phyloP scores from a whole-genome alignment of 306 rosid genomes.

The Cucurbita ficifolia region DNA sequence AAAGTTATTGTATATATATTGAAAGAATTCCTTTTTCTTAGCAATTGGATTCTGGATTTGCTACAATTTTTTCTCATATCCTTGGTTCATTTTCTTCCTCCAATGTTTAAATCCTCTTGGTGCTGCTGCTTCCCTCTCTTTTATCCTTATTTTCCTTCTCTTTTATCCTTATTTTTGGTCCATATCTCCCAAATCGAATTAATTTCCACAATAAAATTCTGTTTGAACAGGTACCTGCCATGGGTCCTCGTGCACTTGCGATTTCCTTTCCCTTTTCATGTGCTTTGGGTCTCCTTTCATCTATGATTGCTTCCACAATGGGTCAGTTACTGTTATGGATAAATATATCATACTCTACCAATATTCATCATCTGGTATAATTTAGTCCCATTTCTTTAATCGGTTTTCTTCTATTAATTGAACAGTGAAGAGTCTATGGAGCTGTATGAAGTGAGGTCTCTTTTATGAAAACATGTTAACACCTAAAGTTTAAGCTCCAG shows the following conservation, averaged over 20 bases:
- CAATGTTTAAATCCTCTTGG: background rate
- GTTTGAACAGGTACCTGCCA: slow-evolving; percentile 51
- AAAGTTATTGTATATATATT: no score
- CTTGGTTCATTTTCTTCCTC: background rate
- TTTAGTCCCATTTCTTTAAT: background rate
- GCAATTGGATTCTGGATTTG: background rate
- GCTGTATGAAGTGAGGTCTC: background rate
- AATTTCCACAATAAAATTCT: background rate
- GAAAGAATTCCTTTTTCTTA: background rate
- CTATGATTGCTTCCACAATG: slow-evolving; percentile 69
- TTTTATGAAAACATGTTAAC: background rate
- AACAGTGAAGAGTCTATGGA: background rate
- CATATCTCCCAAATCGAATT: background rate
- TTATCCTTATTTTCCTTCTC: background rate
- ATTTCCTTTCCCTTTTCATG: slow-evolving; percentile 68
- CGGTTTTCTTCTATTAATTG: background rate
- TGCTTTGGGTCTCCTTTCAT: slow-evolving; percentile 55
- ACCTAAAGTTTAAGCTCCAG: background rate
- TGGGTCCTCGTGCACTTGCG: slow-evolving; percentile 81
- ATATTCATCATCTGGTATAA: background rate
- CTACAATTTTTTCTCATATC: background rate
- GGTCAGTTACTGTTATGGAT: slow-evolving; percentile 24
- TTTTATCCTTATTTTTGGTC: background rate
- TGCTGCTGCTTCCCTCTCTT: background rate
- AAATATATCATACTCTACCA: background rate